These are phyloP conservation scores for Geotrichum siamense DNA, from an alignment of 1,139 yeast genomes.

Conservation along the genomic window DNA sequence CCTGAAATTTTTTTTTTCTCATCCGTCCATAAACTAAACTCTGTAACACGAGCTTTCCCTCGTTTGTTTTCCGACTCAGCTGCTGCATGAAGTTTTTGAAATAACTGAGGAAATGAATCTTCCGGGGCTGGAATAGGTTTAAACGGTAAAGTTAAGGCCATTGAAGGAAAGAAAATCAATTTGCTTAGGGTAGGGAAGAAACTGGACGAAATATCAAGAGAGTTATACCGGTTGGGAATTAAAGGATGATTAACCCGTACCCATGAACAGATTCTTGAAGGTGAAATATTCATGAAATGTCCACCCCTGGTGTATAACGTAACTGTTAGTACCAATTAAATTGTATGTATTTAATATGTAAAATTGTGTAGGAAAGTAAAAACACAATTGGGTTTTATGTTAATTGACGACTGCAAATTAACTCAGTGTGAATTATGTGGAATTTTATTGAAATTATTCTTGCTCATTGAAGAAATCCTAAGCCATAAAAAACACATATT, in stretches of 20 bases:
- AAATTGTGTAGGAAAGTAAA: too few species aligned
- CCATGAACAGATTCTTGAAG: too few species aligned
- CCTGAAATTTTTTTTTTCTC: constrained; percentile 29
- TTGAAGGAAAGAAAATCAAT: background rate
- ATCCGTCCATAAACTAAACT: constrained; percentile 29
- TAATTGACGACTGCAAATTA: too few species aligned
- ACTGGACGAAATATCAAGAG: background rate
- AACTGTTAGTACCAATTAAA: background rate
- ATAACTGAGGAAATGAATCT: constrained; percentile 3
- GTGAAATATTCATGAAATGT: too few species aligned
- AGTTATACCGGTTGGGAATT: background rate
- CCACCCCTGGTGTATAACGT: background rate
- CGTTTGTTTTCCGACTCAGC: constrained; percentile 12
- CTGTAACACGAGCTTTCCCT: constrained; percentile 25
- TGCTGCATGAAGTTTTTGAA: constrained; percentile 8
- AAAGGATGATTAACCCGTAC: too few species aligned
- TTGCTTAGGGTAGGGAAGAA: background rate
- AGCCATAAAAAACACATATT: too few species aligned
- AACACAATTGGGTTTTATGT: too few species aligned
- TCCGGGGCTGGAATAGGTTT: constrained; percentile 10
- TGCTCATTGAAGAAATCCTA: too few species aligned
- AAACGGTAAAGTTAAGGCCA: constrained; percentile 8
- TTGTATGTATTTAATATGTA: too few species aligned
- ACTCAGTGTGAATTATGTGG: too few species aligned
- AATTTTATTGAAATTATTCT: too few species aligned